These are phyloP conservation scores for Magnaporthiopsis rhizophila DNA, from an alignment of 2,329 filamentous ascomycete genomes.

Conservation along the genomic window DNA sequence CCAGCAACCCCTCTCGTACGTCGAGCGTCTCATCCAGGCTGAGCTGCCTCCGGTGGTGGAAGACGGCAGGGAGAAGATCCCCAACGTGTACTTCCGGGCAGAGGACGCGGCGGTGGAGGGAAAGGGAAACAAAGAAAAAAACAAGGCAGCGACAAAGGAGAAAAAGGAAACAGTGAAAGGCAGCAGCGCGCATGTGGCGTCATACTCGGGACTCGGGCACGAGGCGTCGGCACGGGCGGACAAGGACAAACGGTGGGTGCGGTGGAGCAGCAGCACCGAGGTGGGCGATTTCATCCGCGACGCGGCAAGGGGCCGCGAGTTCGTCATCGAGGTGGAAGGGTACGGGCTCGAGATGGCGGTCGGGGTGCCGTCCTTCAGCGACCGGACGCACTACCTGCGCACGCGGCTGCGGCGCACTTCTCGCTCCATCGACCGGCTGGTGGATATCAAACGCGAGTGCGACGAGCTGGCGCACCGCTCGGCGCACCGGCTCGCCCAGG, in stretches of 20 bases:
- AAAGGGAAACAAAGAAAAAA: constrained; percentile 24
- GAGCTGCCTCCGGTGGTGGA: constrained; percentile 66
- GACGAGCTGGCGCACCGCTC: constrained; percentile 68
- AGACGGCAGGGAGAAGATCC: constrained; percentile 60
- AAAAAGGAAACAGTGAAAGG: constrained; percentile 16
- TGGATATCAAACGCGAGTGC: constrained; percentile 72
- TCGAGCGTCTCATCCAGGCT: constrained; percentile 81
- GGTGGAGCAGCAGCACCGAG: constrained; percentile 83
- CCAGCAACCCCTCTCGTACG: constrained; percentile 83
- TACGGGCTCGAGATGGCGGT: constrained; percentile 58
- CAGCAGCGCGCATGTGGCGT: constrained; percentile 44
- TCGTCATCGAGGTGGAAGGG: constrained; percentile 76
- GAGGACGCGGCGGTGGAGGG: constrained; percentile 51
- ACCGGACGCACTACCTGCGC: constrained; percentile 83
- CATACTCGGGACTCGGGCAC: constrained; percentile 62
- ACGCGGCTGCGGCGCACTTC: constrained; percentile 67
- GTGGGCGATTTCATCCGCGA: constrained; percentile 92
- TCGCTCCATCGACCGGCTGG: constrained; percentile 57
- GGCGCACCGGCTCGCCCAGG: constrained; percentile 71
- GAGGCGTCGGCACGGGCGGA: constrained; percentile 34
- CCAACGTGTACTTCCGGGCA: constrained; percentile 70
- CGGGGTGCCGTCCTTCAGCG: constrained; percentile 77
- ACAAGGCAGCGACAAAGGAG: constrained; percentile 21
- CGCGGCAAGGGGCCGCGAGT: constrained; percentile 75
- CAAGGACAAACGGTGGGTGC: constrained; percentile 60